phyloP scores from a whole-genome alignment of 2,329 filamentous ascomycete genomes.

The Fusarium incarnatum region DNA sequence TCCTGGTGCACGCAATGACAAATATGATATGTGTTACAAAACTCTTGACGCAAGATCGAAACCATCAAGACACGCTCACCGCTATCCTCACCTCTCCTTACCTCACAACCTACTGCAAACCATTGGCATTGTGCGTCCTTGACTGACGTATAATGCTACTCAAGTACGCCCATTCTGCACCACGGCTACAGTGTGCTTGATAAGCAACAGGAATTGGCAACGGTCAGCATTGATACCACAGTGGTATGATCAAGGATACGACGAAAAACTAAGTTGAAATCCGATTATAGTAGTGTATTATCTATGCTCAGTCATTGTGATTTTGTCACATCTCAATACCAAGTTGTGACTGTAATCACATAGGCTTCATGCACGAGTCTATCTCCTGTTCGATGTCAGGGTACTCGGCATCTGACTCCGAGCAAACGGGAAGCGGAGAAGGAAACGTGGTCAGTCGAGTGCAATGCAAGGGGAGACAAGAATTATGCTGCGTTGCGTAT shows the following conservation, averaged over 20 bases:
- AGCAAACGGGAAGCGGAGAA: conserved; percentile 24
- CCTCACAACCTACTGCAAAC: background rate
- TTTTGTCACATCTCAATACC: background rate
- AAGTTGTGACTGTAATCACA: background rate
- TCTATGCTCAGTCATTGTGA: background rate
- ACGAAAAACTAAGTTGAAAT: background rate
- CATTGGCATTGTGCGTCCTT: background rate
- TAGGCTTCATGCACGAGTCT: background rate
- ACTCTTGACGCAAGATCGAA: background rate
- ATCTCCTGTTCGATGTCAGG: background rate
- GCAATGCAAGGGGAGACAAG: conserved; percentile 14
- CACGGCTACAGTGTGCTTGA: background rate
- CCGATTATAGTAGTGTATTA: background rate
- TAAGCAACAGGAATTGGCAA: conserved; percentile 15
- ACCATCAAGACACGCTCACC: conserved; percentile 1
- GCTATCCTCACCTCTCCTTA: conserved; percentile 8
- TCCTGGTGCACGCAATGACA: background rate
- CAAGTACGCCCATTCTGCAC: background rate
- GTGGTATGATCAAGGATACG: background rate
- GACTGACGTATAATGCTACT: background rate
- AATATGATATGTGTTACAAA: background rate
- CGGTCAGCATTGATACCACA: background rate
- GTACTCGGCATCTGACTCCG: conserved; percentile 26
- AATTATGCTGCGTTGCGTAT: background rate
- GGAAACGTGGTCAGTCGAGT: conserved; percentile 28